These are phyloP conservation scores for Wickerhamiella cacticola DNA, from an alignment of 805 yeast genomes.

Conservation along the genomic window DNA sequence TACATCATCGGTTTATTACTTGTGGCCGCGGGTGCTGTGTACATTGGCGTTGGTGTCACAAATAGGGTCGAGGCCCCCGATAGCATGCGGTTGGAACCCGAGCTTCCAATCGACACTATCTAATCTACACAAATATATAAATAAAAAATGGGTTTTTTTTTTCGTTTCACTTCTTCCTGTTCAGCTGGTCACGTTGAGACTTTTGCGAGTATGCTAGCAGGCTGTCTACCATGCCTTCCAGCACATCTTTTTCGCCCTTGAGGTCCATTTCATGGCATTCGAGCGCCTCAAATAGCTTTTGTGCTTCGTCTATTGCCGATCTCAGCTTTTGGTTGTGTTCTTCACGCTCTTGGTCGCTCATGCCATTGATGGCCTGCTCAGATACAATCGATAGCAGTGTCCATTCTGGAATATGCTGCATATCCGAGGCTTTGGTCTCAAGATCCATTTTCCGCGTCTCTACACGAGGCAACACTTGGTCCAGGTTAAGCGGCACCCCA, in stretches of 20 bases:
- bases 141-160: neutral
- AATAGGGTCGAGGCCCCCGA: constrained; percentile 71
- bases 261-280: constrained; percentile 38
- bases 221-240: constrained; percentile 80
- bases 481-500: constrained; percentile 63
- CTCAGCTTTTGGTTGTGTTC: constrained; percentile 30
- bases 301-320: constrained; percentile 31
- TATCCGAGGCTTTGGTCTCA: constrained; percentile 20
- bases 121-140: constrained; percentile 12
- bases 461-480: constrained; percentile 36
- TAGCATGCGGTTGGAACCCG: constrained; percentile 51
- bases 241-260: constrained; percentile 56
- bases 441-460: constrained; percentile 17
- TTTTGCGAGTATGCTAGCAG: constrained; percentile 77
- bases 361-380: constrained; percentile 29
- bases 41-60: constrained; percentile 46
- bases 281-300: constrained; percentile 39
- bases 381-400: constrained; percentile 27
- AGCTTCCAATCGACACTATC: constrained; percentile 26
- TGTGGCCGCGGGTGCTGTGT: constrained; percentile 40
- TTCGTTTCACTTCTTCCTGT: constrained; percentile 12
- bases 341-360: constrained; percentile 31
- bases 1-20: constrained; percentile 45
- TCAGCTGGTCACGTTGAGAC: constrained; percentile 18
- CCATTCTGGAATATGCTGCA: constrained; percentile 23